Conservation (phyloP, 768 basidiomycete genomes). For the Leucosporidium scottii region DNA sequence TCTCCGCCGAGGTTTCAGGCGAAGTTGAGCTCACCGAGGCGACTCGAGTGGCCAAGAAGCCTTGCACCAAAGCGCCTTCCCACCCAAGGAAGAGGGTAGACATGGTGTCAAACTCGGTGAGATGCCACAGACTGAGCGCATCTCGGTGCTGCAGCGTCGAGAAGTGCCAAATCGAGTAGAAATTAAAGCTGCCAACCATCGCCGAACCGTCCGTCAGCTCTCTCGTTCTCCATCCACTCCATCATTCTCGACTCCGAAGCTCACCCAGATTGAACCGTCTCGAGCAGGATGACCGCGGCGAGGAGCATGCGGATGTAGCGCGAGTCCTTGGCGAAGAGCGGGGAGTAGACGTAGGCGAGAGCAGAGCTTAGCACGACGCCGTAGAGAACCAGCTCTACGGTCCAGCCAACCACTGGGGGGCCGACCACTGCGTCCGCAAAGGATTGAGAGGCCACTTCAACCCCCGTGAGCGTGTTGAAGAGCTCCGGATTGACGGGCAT, state of each 20-base stretch:
- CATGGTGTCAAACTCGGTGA: background rate
- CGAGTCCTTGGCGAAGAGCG: constrained; percentile 3
- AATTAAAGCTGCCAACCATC: background rate
- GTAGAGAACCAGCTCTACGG: background rate
- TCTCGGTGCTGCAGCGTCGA: background rate
- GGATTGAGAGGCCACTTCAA: no score
- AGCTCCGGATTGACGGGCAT: no score
- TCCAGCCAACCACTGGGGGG: background rate
- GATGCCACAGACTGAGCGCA: background rate
- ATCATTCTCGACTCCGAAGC: no score
- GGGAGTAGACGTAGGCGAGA: background rate
- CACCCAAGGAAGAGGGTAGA: background rate
- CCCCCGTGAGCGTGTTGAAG: no score
- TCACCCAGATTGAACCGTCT: background rate
- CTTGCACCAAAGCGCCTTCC: background rate
- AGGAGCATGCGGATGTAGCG: background rate
- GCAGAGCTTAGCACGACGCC: background rate
- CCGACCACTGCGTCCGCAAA: background rate
- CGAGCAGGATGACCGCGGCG: background rate
- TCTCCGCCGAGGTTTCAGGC: no score
- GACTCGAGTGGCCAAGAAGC: background rate
- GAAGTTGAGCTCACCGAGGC: no score
- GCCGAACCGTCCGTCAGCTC: no score
- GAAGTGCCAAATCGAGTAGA: background rate
- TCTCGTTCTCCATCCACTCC: no score